Percentiles rank a stretch among this genome's conserved stretches.
phyloP scores from a whole-genome alignment of 805 yeast species.

The Candida palmyrensis region DNA sequence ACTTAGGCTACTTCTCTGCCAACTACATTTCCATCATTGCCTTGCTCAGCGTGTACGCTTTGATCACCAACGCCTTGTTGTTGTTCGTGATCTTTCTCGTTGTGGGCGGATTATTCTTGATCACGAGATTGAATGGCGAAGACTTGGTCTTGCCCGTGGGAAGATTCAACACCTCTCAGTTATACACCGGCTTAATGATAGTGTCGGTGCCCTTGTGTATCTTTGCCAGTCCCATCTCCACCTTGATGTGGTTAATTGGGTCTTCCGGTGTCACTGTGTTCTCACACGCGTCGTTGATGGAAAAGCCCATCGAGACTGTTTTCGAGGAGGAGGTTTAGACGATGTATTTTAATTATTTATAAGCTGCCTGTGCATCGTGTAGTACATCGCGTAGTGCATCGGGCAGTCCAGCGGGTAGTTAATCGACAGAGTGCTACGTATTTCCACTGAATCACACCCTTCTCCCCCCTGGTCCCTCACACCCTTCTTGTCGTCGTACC shows the following conservation, averaged over 20 bases:
- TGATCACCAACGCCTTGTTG: constrained; percentile 78
- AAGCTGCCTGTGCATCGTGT: no score
- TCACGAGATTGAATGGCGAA: constrained; percentile 72
- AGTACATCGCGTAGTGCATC: no score
- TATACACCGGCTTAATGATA: constrained; percentile 77
- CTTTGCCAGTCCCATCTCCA: constrained; percentile 83
- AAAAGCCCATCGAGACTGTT: constrained; percentile 92
- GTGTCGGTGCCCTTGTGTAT: constrained; percentile 78
- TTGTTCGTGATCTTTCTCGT: constrained; percentile 76
- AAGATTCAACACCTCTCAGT: constrained; percentile 66
- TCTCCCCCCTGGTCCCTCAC: no score
- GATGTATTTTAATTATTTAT: constrained; percentile 1
- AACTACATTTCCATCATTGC: constrained; percentile 77
- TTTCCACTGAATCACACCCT: no score
- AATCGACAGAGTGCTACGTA: no score
- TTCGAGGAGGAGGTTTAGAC: constrained; percentile 70
- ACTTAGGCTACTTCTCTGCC: constrained; percentile 80
- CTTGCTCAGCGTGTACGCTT: constrained; percentile 73
- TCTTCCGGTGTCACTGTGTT: constrained; percentile 74
- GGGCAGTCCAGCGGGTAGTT: no score
- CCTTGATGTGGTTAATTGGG: constrained; percentile 88
- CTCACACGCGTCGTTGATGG: constrained; percentile 86
- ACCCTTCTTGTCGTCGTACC: no score
- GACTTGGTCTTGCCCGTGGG: constrained; percentile 77
- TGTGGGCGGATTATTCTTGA: constrained; percentile 70